Conservation (phyloP, 306 rosid species). For the Vigna radiata region DNA sequence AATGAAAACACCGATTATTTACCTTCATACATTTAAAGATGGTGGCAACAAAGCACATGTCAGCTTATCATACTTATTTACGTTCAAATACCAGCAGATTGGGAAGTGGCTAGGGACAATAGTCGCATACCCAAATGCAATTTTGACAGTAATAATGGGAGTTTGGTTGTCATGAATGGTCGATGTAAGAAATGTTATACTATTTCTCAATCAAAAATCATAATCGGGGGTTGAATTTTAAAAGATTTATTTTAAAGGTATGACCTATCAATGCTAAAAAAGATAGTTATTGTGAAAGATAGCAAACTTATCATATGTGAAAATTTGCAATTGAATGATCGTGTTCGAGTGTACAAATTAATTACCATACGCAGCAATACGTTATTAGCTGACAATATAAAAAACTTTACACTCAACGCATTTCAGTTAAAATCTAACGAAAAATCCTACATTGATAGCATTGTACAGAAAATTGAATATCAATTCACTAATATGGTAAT, state of each 20-base stretch:
- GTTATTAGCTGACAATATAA: background rate
- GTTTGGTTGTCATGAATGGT: background rate
- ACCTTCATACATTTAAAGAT: conserved; percentile 20
- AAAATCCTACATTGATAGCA: conserved; percentile 5
- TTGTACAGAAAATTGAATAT: background rate
- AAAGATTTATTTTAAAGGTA: background rate
- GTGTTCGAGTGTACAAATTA: no score
- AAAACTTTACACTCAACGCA: background rate
- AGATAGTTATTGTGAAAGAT: background rate
- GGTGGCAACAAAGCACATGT: conserved; percentile 21
- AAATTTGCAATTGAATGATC: no score
- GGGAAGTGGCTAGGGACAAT: background rate
- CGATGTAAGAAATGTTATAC: background rate
- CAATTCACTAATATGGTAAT: conserved; percentile 14
- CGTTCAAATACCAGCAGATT: background rate
- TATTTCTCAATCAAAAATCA: background rate
- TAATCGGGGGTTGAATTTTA: background rate
- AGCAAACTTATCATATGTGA: no score
- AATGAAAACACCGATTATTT: conserved; percentile 17
- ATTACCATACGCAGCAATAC: no score
- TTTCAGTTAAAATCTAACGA: conserved; percentile 11
- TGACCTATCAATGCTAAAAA: background rate
- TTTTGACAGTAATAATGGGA: background rate
- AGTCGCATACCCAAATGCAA: background rate
- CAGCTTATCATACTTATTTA: background rate